Evolutionary conservation across 129 eudicot genomes (phyloP).

Genomic region (Pulicaria dysenterica): DNA sequence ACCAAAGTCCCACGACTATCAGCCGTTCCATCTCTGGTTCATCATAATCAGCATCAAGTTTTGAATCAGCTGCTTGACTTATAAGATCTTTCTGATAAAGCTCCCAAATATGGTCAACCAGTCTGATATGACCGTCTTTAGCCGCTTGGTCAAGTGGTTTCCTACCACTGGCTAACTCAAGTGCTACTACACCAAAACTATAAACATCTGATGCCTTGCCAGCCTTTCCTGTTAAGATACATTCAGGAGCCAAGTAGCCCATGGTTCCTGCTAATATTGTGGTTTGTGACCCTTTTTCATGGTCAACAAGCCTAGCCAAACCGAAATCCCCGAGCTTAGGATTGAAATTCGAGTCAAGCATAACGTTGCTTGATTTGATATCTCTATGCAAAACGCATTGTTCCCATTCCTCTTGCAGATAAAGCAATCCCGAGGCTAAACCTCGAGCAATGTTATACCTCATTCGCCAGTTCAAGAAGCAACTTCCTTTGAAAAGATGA

Average conservation of each 20-base stretch:
- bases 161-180: slow-evolving; percentile 48
- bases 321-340: slow-evolving; percentile 60
- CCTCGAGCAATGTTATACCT: slow-evolving; percentile 47
- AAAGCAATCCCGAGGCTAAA: slow-evolving; percentile 45
- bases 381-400: slow-evolving; percentile 26
- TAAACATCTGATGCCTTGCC: slow-evolving; percentile 56
- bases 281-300: slow-evolving; percentile 43
- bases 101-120: slow-evolving; percentile 45
- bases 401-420: slow-evolving; percentile 54
- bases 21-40: slow-evolving; percentile 35
- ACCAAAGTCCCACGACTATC: slow-evolving; percentile 55
- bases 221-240: slow-evolving; percentile 43
- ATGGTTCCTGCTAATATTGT: slow-evolving; percentile 46
- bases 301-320: slow-evolving; percentile 51
- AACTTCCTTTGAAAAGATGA: slow-evolving; percentile 41
- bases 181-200: slow-evolving; percentile 52
- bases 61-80: slow-evolving; percentile 40
- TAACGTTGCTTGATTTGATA: slow-evolving; percentile 51
- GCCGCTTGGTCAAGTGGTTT: slow-evolving; percentile 24
- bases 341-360: slow-evolving; percentile 49
- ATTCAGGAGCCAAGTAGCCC: slow-evolving; percentile 60
- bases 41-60: slow-evolving; percentile 32
- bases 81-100: slow-evolving; percentile 40
- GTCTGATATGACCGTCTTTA: slow-evolving; percentile 22
- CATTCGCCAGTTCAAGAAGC: slow-evolving; percentile 33